Evolutionary conservation across 306 rosid species (phyloP), one percentile per base, ranked within the genome.

Genomic region (peach (Prunus persica)): DNA sequence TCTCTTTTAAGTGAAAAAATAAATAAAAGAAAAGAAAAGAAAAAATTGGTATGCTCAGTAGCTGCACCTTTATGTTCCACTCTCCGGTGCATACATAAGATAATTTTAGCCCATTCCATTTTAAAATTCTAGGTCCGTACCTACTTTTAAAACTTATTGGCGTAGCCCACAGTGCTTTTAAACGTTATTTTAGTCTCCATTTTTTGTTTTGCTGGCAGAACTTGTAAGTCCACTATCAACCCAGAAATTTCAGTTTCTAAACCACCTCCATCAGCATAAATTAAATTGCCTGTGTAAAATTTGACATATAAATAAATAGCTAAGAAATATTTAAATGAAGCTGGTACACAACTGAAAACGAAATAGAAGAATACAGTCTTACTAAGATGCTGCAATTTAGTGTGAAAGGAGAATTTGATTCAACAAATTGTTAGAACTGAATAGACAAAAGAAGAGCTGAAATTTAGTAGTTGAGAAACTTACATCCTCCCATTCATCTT

Each of bases 351-450:
- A 2, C 1, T 6, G 41, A 62, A 62, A 62, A 12, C 5, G 11
- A 62, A 62, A 74, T 13, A 19, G 52, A 32, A 73, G 69, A 73
- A 60, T 73, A 38, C 30, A 27, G 57, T 20, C 45, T 47, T 38
- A 54, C 65, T 12, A 34, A 73, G 41, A 27, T 24, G 67, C 69
- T 28, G 34, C 18, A 60, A 63, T 73, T 54, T 10, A 47, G 47
- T 47, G 20, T 74, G 46, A 12, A 46, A 24, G 43, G 78, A 30
- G 28, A 27, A 4, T 63, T 18, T 11, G 2, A 60, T 38, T 38
- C 9, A 38, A 6, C 73, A 65, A 52, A 75, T 20, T 65, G 65
- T 75, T 43, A 50, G 79, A 75, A 58, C 10, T 52, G 41, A 52
- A 16, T 34, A 63, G 34, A 14, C 19, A 27, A 63, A 63, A 30